A percentile compares a stretch with the other conserved stretches of the same genome.
Evolutionary conservation across 1,284 basidiomycete species (phyloP).

Genomic region (Apiotrichum gracile): DNA sequence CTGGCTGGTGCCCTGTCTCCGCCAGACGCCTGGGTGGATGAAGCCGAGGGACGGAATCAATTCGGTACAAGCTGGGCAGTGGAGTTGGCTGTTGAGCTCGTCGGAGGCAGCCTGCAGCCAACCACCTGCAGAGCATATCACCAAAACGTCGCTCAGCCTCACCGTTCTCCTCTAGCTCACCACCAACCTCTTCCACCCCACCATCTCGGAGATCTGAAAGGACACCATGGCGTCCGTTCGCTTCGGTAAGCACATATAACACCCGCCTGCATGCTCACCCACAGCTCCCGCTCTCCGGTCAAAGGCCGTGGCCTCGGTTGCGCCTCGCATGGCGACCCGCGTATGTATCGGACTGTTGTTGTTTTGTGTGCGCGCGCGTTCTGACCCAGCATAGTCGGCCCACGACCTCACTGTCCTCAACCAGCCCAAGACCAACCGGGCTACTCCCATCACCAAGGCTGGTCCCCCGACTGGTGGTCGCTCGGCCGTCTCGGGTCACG

Average conservation of each 20-base stretch:
- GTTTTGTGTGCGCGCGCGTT: too few relatives aligned
- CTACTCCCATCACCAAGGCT: slow-evolving; percentile 62
- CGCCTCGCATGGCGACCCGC: slow-evolving; percentile 15
- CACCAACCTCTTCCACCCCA: slow-evolving; percentile 1
- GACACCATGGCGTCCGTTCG: slow-evolving; percentile 30
- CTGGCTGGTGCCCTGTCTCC: too few relatives aligned
- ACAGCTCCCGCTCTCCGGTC: slow-evolving; percentile 31
- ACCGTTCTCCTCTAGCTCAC: slow-evolving; percentile 1
- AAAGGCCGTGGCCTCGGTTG: slow-evolving; percentile 17
- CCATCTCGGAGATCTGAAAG: slow-evolving; percentile 4
- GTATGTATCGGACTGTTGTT: slow-evolving; percentile 2
- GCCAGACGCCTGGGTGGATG: too few relatives aligned
- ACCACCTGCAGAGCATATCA: slow-evolving; percentile 10
- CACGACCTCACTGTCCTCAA: slow-evolving; percentile 42
- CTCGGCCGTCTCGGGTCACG: slow-evolving; percentile 79
- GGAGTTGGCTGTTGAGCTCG: neutral
- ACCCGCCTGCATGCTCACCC: neutral
- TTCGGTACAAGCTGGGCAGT: too few relatives aligned
- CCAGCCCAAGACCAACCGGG: slow-evolving; percentile 24
- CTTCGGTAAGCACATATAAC: slow-evolving; percentile 18
- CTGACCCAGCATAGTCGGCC: slow-evolving; percentile 40
- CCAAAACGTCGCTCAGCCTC: slow-evolving; percentile 1
- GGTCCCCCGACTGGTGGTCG: slow-evolving; percentile 70
- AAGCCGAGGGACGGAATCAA: too few relatives aligned
- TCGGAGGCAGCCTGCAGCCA: neutral